Conservation (phyloP, 306 rosid genomes). For the Vicia sativa region DNA sequence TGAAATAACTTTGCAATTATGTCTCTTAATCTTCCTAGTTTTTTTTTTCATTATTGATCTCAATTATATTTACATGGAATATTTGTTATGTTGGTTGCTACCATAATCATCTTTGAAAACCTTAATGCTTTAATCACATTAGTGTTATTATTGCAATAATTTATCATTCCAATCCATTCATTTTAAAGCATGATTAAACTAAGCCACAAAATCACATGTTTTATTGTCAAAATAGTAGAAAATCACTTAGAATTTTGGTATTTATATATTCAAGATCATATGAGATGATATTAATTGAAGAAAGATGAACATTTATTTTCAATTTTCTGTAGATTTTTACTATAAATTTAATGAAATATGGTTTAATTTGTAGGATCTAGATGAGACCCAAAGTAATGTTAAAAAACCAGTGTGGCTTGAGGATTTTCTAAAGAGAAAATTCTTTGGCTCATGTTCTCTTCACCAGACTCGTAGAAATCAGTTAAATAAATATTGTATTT, state of each 20-base stretch:
- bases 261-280: not conserved
- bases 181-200: constrained; percentile 3
- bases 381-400: not conserved
- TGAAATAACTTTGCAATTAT: not conserved
- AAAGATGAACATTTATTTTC: constrained; percentile 15
- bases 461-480: constrained; percentile 43
- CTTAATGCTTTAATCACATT: constrained; percentile 5
- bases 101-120: constrained; percentile 17
- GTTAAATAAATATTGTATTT: constrained; percentile 48
- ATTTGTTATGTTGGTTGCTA: constrained; percentile 2
- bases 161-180: constrained; percentile 8
- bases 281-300: not conserved
- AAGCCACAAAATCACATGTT: constrained; percentile 12
- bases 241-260: not conserved
- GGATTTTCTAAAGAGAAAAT: constrained; percentile 35
- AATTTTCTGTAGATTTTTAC: not conserved
- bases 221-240: not conserved
- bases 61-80: constrained; percentile 7
- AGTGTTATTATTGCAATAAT: constrained; percentile 4
- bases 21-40: not conserved
- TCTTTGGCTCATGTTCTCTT: constrained; percentile 34
- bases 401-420: constrained; percentile 48
- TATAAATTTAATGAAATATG: constrained; percentile 26
- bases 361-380: constrained; percentile 39
- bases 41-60: not conserved